phyloP scores from a whole-genome alignment of 108 stramenopile genomes.

The Fragilaria crotonensis region DNA sequence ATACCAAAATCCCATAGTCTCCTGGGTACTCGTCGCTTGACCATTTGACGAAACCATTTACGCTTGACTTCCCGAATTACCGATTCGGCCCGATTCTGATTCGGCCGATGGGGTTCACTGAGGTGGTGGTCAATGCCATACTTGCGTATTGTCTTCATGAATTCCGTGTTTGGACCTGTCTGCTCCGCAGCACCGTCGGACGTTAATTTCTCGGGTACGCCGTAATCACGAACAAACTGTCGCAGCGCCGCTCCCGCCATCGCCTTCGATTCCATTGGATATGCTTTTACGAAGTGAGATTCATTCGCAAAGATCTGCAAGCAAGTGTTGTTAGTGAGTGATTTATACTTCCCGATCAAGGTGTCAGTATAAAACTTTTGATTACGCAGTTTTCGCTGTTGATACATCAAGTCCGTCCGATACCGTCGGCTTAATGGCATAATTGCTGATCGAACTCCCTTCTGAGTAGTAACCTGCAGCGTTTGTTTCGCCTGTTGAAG shows the following conservation, averaged over 20 bases:
- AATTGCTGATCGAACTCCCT: too few species aligned
- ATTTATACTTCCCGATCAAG: background rate
- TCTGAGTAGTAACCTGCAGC: too few species aligned
- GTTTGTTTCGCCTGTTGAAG: too few species aligned
- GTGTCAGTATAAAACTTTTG: background rate
- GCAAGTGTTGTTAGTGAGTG: background rate
- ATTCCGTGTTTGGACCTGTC: background rate
- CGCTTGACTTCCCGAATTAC: slow-evolving; percentile 8
- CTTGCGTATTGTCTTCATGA: background rate
- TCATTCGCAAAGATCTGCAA: background rate
- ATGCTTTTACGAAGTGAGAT: background rate
- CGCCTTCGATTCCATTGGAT: background rate
- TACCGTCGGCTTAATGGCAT: too few species aligned
- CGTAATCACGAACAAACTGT: too few species aligned
- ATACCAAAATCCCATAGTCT: too few species aligned
- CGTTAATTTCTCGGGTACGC: background rate
- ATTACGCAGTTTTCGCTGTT: background rate
- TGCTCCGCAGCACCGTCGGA: background rate
- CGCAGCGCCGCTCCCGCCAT: background rate
- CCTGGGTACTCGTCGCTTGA: too few species aligned
- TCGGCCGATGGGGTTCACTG: slow-evolving; percentile 13
- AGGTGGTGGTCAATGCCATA: background rate
- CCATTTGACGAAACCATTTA: slow-evolving; percentile 4
- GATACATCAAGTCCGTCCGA: slow-evolving; percentile 4
- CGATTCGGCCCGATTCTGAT: slow-evolving; percentile 12